Conservation (phyloP, 495 filamentous ascomycete genomes). For the Aspergillus nanangensis region DNA sequence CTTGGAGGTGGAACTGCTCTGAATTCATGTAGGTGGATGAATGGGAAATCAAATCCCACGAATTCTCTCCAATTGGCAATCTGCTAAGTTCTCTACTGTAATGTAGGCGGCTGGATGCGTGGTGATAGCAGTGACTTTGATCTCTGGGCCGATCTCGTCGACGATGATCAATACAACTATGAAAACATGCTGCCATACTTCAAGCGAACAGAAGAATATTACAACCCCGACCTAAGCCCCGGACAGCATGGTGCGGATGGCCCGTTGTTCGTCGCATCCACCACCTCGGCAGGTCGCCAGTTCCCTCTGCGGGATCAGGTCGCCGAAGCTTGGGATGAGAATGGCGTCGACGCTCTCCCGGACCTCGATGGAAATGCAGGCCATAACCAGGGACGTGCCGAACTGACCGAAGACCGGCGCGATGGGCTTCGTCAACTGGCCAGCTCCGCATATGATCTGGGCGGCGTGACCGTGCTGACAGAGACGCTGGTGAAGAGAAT, state of each 20-base stretch:
- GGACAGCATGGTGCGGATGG: conserved; percentile 22
- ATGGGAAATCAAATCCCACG: too few relatives aligned
- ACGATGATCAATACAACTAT: conserved; percentile 33
- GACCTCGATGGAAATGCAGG: not conserved
- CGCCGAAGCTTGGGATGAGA: conserved; percentile 23
- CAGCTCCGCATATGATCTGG: conserved; percentile 23
- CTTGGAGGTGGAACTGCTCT: conserved; percentile 24
- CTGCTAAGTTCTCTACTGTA: too few relatives aligned
- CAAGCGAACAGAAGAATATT: conserved; percentile 2
- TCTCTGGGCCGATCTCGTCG: conserved; percentile 28
- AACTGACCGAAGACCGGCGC: conserved; percentile 26
- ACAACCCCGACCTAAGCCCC: not conserved
- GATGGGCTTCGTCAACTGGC: conserved; percentile 33
- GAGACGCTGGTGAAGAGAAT: conserved; percentile 21
- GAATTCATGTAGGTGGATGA: too few relatives aligned
- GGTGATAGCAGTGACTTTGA: conserved; percentile 33
- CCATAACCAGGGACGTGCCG: conserved; percentile 17
- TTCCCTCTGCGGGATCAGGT: conserved; percentile 27
- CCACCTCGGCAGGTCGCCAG: conserved; percentile 8
- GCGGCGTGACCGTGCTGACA: conserved; percentile 22
- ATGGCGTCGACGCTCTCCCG: conserved; percentile 21
- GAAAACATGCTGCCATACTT: conserved; percentile 23
- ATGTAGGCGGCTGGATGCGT: conserved; percentile 26
- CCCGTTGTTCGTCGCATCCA: conserved; percentile 15
- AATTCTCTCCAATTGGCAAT: too few relatives aligned